A percentile compares a stretch with the other conserved stretches of the same genome.
These are phyloP conservation scores for Cercospora zeina DNA, from an alignment of 2,329 filamentous ascomycete genomes.

Conservation along the genomic window DNA sequence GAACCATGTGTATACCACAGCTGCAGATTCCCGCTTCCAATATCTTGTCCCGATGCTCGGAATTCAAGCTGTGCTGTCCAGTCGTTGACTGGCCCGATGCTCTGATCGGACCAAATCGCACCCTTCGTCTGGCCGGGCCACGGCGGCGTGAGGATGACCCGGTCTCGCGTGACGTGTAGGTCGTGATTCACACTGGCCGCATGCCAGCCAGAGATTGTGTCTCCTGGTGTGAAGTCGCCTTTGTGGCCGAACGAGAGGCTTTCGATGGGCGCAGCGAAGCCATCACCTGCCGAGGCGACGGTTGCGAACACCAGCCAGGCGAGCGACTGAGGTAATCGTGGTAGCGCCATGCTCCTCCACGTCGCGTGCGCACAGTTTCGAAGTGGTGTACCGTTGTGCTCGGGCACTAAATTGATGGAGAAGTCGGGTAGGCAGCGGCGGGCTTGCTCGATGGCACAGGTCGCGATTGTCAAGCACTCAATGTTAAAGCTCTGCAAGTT, in stretches of 20 bases:
- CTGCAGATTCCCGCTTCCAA: conserved; percentile 85
- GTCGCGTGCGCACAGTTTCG: not conserved
- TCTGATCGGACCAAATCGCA: conserved; percentile 72
- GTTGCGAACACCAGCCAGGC: conserved; percentile 32
- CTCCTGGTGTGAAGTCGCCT: conserved; percentile 65
- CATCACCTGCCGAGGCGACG: conserved; percentile 29
- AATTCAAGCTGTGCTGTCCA: conserved; percentile 88
- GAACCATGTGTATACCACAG: conserved; percentile 80
- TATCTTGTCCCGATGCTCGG: conserved; percentile 79
- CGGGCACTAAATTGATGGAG: not conserved
- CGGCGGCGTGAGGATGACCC: conserved; percentile 85
- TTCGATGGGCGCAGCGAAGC: conserved; percentile 33
- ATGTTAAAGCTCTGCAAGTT: not conserved
- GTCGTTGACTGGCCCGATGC: conserved; percentile 53
- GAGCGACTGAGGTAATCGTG: conserved; percentile 24
- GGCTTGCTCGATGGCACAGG: not conserved
- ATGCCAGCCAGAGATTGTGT: conserved; percentile 58
- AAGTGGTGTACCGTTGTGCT: not conserved
- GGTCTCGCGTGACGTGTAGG: conserved; percentile 74
- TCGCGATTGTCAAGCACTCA: not conserved
- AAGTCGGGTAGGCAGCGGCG: not conserved
- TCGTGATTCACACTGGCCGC: conserved; percentile 57
- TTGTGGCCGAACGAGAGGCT: conserved; percentile 71
- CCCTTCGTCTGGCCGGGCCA: conserved; percentile 82
- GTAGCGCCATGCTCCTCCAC: not conserved